Percentiles rank a stretch among this genome's conserved stretches.
These are phyloP conservation scores for sorghum (Sorghum bicolor) DNA, from an alignment of 176 grass and related monocot genomes.

Conservation along the genomic window DNA sequence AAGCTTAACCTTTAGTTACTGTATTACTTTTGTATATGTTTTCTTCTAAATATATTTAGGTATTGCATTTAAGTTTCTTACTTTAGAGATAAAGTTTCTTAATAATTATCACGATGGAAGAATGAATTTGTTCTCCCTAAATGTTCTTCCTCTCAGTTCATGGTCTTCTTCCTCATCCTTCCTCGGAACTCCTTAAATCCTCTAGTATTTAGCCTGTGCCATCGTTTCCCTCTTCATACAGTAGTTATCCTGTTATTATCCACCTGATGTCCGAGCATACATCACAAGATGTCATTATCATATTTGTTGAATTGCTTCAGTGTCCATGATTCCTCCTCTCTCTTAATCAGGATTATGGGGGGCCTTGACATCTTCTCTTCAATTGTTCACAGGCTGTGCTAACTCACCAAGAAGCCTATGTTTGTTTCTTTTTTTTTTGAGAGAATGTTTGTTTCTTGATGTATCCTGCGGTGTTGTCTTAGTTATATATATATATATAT, in stretches of 20 bases:
- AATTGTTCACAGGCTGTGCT: not conserved
- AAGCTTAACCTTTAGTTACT: not conserved
- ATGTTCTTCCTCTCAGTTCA: not conserved
- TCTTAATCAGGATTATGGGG: not conserved
- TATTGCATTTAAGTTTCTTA: not conserved
- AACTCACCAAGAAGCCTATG: not conserved
- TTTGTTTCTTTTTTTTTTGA: too few species aligned
- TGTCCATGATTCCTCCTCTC: not conserved
- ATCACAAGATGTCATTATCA: not conserved
- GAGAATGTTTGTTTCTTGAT: not conserved
- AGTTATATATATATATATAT: constrained; percentile 8
- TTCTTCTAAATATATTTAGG: not conserved
- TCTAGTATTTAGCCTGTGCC: not conserved
- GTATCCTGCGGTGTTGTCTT: not conserved
- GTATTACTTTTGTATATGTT: not conserved
- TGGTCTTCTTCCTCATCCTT: not conserved
- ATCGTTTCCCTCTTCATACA: not conserved
- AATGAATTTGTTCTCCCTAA: not conserved
- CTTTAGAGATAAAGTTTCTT: not conserved
- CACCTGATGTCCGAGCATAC: not conserved
- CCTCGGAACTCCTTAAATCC: not conserved
- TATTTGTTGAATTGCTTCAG: not conserved
- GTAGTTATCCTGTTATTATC: not conserved
- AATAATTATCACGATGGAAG: not conserved
- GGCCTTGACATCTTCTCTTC: not conserved